A percentile compares a stretch with the other conserved stretches of the same genome.
Conservation (phyloP, 2,329 filamentous ascomycete species). For the Trichophyton mentagrophytes region DNA sequence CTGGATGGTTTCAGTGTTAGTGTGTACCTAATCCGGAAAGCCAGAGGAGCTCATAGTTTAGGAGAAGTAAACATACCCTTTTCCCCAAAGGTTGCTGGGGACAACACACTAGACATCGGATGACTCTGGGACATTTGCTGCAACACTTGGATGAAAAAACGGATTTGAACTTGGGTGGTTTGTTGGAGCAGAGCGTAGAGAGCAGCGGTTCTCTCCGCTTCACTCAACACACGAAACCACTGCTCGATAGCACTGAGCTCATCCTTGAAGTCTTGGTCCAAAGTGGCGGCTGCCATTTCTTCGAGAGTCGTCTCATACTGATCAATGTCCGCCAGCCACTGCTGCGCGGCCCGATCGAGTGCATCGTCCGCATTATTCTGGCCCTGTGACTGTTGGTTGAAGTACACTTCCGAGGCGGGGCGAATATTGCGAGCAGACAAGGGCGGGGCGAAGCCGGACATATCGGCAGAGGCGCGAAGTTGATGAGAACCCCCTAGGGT, state of each 20-base stretch:
- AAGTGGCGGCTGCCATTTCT: conserved; percentile 96
- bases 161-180: conserved; percentile 96
- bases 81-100: conserved; percentile 82
- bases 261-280: conserved; percentile 99
- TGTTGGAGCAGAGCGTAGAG: conserved; percentile 93
- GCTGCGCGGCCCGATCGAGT: conserved; percentile 85
- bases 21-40: conserved; percentile 3
- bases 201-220: conserved; percentile 89
- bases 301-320: conserved; percentile 98
- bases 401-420: conserved; percentile 85
- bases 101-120: conserved; percentile 89
- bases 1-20: conserved; percentile 35
- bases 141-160: conserved; percentile 96
- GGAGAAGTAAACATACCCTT: conserved; percentile 52
- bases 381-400: conserved; percentile 60
- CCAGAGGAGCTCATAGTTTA: not conserved
- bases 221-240: conserved; percentile 96
- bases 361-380: conserved; percentile 66
- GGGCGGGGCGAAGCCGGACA: conserved; percentile 67
- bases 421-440: conserved; percentile 68
- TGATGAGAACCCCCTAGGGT: conserved; percentile 67
- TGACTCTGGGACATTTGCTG: conserved; percentile 99
- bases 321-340: conserved; percentile 98
- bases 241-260: conserved; percentile 98
- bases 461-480: conserved; percentile 88